These are phyloP conservation scores for Aspergillus steynii DNA, from an alignment of 495 filamentous ascomycete genomes.

Conservation along the genomic window DNA sequence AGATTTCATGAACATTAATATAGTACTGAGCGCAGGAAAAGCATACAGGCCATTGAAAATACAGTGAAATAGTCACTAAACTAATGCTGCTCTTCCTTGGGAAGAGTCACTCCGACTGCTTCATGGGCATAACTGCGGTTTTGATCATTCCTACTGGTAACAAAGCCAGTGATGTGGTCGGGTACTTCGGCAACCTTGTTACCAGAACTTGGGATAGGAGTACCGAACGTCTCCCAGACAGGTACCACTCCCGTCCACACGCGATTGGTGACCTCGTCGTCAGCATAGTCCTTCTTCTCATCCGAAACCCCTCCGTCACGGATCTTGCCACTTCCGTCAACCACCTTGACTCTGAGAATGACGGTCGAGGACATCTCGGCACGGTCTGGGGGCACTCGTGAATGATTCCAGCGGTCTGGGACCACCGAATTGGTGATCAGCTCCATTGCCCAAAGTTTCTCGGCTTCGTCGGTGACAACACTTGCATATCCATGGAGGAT, in stretches of 20 bases:
- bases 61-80: background rate
- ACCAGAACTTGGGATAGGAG: constrained; percentile 64
- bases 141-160: constrained; percentile 53
- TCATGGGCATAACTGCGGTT: constrained; percentile 53
- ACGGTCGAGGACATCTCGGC: constrained; percentile 78
- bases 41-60: background rate
- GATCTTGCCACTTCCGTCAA: constrained; percentile 77
- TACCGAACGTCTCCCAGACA: constrained; percentile 62
- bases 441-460: constrained; percentile 83
- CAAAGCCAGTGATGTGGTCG: constrained; percentile 60
- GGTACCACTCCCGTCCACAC: constrained; percentile 90
- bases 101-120: constrained; percentile 38
- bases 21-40: background rate
- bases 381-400: constrained; percentile 68
- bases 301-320: constrained; percentile 68
- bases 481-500: constrained; percentile 74
- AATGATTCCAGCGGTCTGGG: constrained; percentile 64
- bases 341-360: constrained; percentile 69
- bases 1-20: background rate
- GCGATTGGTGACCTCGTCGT: constrained; percentile 56
- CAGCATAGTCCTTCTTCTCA: constrained; percentile 65
- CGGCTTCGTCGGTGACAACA: constrained; percentile 63
- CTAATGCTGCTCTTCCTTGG: constrained; percentile 42
- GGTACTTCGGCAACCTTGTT: constrained; percentile 63
- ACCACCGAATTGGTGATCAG: constrained; percentile 77